phyloP scores from a whole-genome alignment of 495 filamentous ascomycete genomes.

The Glutinoglossum americanum region DNA sequence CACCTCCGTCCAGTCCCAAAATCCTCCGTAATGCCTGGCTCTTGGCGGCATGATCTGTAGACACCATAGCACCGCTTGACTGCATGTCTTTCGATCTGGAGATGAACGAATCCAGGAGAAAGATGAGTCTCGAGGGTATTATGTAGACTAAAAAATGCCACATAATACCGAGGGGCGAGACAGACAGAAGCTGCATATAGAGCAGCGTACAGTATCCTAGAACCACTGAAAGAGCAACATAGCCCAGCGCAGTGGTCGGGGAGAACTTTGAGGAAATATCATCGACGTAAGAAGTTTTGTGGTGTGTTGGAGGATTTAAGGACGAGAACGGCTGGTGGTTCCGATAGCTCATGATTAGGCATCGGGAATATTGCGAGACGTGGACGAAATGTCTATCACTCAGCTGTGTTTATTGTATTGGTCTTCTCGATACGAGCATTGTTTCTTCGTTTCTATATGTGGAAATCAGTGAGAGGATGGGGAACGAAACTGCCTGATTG shows the following conservation, averaged over 20 bases:
- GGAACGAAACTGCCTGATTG: not conserved
- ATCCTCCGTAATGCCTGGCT: conserved; percentile 45
- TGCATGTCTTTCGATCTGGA: not conserved
- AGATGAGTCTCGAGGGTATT: conserved; percentile 36
- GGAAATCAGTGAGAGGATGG: not conserved
- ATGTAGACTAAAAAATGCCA: conserved; percentile 43
- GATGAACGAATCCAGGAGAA: conserved; percentile 26
- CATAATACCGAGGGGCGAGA: conserved; percentile 19
- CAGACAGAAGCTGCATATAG: conserved; percentile 9
- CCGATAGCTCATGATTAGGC: not conserved
- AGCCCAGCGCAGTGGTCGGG: not conserved
- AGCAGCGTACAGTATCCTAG: conserved; percentile 6
- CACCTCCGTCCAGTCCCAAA: conserved; percentile 37
- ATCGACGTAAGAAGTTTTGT: not conserved
- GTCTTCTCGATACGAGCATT: not conserved
- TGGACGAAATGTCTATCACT: not conserved
- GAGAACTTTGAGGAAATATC: not conserved
- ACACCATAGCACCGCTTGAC: not conserved
- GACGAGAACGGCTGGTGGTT: not conserved
- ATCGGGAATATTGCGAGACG: not conserved
- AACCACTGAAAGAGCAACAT: not conserved
- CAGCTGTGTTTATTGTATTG: not conserved
- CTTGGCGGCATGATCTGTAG: conserved; percentile 31
- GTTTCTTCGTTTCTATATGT: not conserved
- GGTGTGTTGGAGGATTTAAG: not conserved